phyloP scores from a whole-genome alignment of 2,329 filamentous ascomycete genomes.

The Fragosphaeria purpurea region DNA sequence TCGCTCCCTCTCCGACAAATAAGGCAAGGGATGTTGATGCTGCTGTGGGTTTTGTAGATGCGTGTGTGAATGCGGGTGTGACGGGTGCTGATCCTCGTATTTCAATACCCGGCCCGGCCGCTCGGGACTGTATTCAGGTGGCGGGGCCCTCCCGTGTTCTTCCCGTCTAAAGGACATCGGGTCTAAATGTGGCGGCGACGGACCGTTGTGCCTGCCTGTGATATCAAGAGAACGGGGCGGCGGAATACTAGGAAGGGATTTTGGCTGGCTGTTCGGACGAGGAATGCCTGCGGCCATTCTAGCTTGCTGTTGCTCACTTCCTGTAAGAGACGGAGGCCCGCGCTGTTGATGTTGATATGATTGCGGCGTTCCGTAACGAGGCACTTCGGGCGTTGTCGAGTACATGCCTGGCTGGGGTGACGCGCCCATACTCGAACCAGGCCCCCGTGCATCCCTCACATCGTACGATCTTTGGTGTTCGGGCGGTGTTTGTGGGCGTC shows the following conservation, averaged over 20 bases:
- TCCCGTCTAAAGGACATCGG: slow-evolving; percentile 38
- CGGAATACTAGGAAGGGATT: slow-evolving; percentile 33
- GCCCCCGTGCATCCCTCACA: slow-evolving; percentile 25
- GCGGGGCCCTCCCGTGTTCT: slow-evolving; percentile 27
- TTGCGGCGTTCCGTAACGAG: slow-evolving; percentile 51
- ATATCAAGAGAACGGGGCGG: slow-evolving; percentile 27
- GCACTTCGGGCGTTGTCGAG: slow-evolving; percentile 43
- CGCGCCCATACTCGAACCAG: slow-evolving; percentile 31
- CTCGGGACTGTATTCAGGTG: slow-evolving; percentile 44
- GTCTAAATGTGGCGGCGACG: slow-evolving; percentile 9
- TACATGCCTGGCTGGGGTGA: slow-evolving; percentile 27
- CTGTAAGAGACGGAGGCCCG: slow-evolving; percentile 35
- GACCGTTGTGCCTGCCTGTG: slow-evolving; percentile 26
- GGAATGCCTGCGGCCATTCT: slow-evolving; percentile 28
- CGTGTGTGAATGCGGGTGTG: neutral
- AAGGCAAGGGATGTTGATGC: slow-evolving; percentile 24
- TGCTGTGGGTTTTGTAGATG: slow-evolving; percentile 19
- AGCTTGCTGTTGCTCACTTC: slow-evolving; percentile 32
- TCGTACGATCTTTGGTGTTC: slow-evolving; percentile 53
- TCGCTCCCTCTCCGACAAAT: slow-evolving; percentile 8
- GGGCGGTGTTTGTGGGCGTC: slow-evolving; percentile 59
- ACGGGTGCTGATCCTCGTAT: slow-evolving; percentile 44
- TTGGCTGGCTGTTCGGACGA: slow-evolving; percentile 42
- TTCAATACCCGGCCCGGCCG: slow-evolving; percentile 32
- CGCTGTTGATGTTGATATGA: slow-evolving; percentile 38